Evolutionary conservation across 441 rosid genomes (phyloP).

Genomic region (Pelargonium exstipulatum): DNA sequence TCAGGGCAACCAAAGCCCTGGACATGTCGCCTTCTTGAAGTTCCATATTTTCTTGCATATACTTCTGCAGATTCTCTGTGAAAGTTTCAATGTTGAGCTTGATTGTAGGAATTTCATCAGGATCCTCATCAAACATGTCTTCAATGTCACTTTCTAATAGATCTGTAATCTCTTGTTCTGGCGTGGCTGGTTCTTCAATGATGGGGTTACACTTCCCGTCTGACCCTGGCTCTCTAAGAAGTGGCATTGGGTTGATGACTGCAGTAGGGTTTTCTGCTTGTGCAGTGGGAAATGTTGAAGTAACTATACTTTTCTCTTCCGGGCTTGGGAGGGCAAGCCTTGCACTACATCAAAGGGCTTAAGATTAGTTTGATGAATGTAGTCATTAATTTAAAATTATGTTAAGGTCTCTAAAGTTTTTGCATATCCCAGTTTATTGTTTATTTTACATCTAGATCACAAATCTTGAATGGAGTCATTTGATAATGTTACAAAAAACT

Average conservation of each 20-base stretch:
- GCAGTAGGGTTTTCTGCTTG: conserved; percentile 29
- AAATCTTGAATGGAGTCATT: not conserved
- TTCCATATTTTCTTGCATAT: conserved; percentile 64
- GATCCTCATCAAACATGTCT: conserved; percentile 58
- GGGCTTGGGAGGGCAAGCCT: conserved; percentile 93
- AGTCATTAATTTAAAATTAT: not conserved
- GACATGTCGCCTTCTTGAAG: conserved; percentile 75
- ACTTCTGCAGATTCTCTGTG: conserved; percentile 49
- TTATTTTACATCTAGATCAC: not conserved
- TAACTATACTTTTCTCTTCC: conserved; percentile 55
- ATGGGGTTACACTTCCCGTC: conserved; percentile 49
- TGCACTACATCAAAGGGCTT: conserved; percentile 55
- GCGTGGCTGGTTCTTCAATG: conserved; percentile 77
- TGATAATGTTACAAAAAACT: not conserved
- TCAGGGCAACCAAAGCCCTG: conserved; percentile 83
- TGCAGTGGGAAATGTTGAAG: conserved; percentile 35
- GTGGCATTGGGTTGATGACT: conserved; percentile 34
- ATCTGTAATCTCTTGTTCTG: conserved; percentile 49
- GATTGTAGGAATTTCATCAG: conserved; percentile 77
- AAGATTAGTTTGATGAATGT: not conserved
- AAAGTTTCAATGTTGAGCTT: conserved; percentile 61
- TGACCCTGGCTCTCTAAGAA: conserved; percentile 24
- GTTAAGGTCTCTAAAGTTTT: not conserved
- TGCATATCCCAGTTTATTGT: not conserved
- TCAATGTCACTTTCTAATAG: conserved; percentile 59